These are phyloP conservation scores for Benincasa hispida DNA, from an alignment of 306 rosid genomes.

Conservation along the genomic window DNA sequence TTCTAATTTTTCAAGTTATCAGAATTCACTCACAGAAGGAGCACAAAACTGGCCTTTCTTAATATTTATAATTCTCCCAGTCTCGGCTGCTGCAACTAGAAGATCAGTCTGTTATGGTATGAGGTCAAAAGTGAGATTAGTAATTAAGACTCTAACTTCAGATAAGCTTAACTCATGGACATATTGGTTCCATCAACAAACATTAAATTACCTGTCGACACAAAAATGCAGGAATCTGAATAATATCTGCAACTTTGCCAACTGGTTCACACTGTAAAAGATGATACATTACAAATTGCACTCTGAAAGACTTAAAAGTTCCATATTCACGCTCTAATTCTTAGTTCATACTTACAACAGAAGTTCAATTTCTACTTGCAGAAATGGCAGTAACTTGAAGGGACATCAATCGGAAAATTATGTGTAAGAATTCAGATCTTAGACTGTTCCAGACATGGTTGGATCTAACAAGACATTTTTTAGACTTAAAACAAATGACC, in stretches of 20 bases:
- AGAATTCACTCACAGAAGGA: conserved; percentile 64
- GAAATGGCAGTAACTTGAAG: background rate
- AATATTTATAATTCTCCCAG: conserved; percentile 77
- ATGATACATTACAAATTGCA: background rate
- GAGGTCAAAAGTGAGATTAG: conserved; percentile 18
- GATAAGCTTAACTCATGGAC: background rate
- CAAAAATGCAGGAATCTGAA: conserved; percentile 95
- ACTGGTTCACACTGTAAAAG: conserved; percentile 70
- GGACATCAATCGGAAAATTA: background rate
- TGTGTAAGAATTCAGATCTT: background rate
- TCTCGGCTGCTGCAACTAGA: conserved; percentile 91
- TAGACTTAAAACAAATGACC: background rate
- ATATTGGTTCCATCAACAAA: background rate
- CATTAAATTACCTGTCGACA: conserved; percentile 63
- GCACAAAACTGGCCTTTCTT: conserved; percentile 99
- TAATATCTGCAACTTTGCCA: conserved; percentile 86
- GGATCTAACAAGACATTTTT: background rate
- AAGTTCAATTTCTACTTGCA: background rate
- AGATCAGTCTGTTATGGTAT: conserved; percentile 80
- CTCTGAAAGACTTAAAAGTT: background rate
- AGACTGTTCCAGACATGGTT: background rate
- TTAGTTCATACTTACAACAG: background rate
- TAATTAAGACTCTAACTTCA: conserved; percentile 8
- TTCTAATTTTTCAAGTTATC: conserved; percentile 6
- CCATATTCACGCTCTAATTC: background rate